phyloP scores from a whole-genome alignment of 129 eudicot genomes.

The Dittrichia graveolens region DNA sequence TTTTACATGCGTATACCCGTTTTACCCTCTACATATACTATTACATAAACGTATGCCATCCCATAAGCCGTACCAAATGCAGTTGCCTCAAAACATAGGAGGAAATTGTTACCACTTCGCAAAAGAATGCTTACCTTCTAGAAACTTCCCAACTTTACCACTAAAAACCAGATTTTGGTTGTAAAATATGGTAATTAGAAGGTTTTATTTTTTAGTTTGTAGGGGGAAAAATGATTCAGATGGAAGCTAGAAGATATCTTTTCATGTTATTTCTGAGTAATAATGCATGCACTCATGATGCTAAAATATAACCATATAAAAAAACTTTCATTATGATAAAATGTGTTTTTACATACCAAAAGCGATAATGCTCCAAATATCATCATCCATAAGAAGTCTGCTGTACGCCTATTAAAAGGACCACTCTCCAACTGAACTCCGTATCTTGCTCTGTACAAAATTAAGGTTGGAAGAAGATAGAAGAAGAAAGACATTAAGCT shows the following conservation, averaged over 20 bases:
- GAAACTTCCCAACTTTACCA: too few species aligned
- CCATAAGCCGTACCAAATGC: background rate
- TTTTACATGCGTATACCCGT: too few species aligned
- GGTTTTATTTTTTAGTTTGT: too few species aligned
- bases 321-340: background rate
- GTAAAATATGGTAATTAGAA: too few species aligned
- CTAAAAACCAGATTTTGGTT: too few species aligned
- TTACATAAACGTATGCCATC: background rate
- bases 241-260: too few species aligned
- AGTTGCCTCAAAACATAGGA: too few species aligned
- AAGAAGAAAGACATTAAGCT: background rate
- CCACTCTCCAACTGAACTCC: constrained; percentile 87
- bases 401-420: constrained; percentile 77
- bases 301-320: constrained; percentile 13
- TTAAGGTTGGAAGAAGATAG: background rate
- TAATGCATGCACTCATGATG: background rate
- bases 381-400: constrained; percentile 92
- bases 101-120: too few species aligned
- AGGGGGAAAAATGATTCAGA: too few species aligned
- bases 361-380: constrained; percentile 67
- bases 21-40: background rate
- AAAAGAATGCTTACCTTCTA: too few species aligned
- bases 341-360: constrained; percentile 42
- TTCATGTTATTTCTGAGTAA: too few species aligned
- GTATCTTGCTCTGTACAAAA: constrained; percentile 42